Percentiles rank a stretch among this genome's conserved stretches.
Evolutionary conservation across 2,329 filamentous ascomycete species (phyloP).

Genomic region (Trichoderma sp.): DNA sequence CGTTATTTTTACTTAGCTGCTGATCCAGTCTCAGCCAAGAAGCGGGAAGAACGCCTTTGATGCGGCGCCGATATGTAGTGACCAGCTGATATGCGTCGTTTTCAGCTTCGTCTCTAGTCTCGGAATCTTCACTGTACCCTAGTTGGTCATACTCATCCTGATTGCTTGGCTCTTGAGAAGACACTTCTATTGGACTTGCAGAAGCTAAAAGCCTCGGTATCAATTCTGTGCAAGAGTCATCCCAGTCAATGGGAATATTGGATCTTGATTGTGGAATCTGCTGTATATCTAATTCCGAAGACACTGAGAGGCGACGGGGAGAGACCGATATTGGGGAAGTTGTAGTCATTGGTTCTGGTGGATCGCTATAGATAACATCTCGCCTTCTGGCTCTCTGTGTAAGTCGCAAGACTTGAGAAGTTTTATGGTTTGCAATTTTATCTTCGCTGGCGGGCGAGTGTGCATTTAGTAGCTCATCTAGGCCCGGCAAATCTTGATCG

Average conservation of each 20-base stretch:
- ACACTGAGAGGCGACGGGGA: background rate
- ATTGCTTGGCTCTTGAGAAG: slow-evolving; percentile 35
- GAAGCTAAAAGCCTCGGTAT: background rate
- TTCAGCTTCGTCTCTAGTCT: slow-evolving; percentile 36
- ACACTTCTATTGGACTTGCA: slow-evolving; percentile 29
- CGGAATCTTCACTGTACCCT: slow-evolving; percentile 29
- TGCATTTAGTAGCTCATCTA: slow-evolving; percentile 42
- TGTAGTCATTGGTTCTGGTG: slow-evolving; percentile 33
- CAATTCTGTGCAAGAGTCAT: background rate
- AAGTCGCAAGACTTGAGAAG: slow-evolving; percentile 36
- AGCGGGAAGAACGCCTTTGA: slow-evolving; percentile 67
- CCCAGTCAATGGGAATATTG: background rate
- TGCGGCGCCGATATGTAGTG: slow-evolving; percentile 49
- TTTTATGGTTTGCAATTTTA: slow-evolving; percentile 34
- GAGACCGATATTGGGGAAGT: background rate
- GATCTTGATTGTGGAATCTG: background rate
- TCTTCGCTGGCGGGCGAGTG: slow-evolving; percentile 29
- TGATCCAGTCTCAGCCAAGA: slow-evolving; percentile 68
- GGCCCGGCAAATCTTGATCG: slow-evolving; percentile 45
- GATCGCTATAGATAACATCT: slow-evolving; percentile 41
- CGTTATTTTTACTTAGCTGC: slow-evolving; percentile 43
- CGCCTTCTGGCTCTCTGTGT: slow-evolving; percentile 40
- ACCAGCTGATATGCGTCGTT: slow-evolving; percentile 46
- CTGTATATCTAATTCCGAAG: background rate
- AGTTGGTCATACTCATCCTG: slow-evolving; percentile 15